These are phyloP conservation scores for Oryza meridionalis DNA, from an alignment of 176 grass and related monocot species.

Conservation along the genomic window DNA sequence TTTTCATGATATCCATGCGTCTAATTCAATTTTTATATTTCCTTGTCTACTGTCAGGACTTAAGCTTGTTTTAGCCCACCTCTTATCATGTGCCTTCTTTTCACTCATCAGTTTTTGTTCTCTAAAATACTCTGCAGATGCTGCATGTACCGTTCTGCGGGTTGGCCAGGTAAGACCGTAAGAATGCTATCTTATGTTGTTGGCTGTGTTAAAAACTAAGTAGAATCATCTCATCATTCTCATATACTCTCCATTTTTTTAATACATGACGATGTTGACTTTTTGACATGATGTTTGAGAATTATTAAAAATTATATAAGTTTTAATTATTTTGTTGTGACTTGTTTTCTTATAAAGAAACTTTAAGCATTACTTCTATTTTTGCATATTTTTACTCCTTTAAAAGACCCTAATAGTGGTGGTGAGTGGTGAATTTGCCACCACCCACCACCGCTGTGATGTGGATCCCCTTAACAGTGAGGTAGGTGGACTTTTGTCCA, in stretches of 20 bases:
- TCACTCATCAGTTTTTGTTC: slow-evolving; percentile 61
- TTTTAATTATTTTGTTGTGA: too few relatives aligned
- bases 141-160: slow-evolving; percentile 69
- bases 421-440: too few relatives aligned
- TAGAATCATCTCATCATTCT: not conserved
- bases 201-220: slow-evolving; percentile 10
- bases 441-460: too few relatives aligned
- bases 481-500: too few relatives aligned
- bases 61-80: not conserved
- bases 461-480: too few relatives aligned
- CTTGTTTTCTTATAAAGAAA: too few relatives aligned
- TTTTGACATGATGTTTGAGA: too few relatives aligned
- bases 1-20: not conserved
- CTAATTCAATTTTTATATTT: not conserved
- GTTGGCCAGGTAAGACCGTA: slow-evolving; percentile 79
- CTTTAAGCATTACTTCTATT: too few relatives aligned
- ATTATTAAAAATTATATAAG: too few relatives aligned
- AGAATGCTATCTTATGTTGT: not conserved
- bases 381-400: too few relatives aligned
- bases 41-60: not conserved
- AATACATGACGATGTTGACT: too few relatives aligned
- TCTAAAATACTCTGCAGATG: slow-evolving; percentile 79
- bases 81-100: not conserved
- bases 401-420: too few relatives aligned
- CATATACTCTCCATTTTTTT: not conserved